A percentile compares a stretch with the other conserved stretches of the same genome.
These are phyloP conservation scores for Eucalyptus tenuipes DNA, from an alignment of 345 rosid genomes.

Conservation along the genomic window DNA sequence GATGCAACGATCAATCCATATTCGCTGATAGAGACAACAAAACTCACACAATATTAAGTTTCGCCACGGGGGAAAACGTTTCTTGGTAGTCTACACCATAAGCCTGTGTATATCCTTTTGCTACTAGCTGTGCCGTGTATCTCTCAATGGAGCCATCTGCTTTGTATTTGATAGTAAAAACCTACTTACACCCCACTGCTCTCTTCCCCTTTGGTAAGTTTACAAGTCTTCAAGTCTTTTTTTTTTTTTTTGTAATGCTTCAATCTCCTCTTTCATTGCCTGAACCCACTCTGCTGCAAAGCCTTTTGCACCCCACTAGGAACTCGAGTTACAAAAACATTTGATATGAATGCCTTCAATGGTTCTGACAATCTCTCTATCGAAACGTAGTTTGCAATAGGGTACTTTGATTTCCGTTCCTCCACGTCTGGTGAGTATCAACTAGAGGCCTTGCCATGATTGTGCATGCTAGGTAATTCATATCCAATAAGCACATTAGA, in stretches of 20 bases:
- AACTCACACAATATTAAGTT: background rate
- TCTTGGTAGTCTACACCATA: background rate
- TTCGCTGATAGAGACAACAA: background rate
- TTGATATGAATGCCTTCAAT: background rate
- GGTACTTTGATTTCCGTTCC: background rate
- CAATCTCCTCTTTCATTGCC: background rate
- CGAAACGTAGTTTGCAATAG: background rate
- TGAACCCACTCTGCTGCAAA: background rate
- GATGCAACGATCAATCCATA: background rate
- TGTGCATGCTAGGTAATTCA: background rate
- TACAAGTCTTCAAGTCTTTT: background rate
- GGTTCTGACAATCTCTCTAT: background rate
- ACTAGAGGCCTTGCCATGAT: background rate
- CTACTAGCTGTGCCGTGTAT: rapidly evolving
- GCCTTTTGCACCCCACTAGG: background rate
- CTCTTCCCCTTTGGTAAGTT: background rate
- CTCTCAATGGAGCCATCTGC: background rate
- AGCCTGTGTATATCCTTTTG: background rate
- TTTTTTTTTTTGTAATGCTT: background rate
- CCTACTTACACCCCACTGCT: background rate
- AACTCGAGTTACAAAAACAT: background rate
- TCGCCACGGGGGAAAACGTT: rapidly evolving
- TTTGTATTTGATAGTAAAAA: background rate
- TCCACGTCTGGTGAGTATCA: background rate
- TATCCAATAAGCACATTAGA: background rate